Evolutionary conservation across 2,329 filamentous ascomycete species (phyloP).

Genomic region (Colletotrichum chlorophyti): DNA sequence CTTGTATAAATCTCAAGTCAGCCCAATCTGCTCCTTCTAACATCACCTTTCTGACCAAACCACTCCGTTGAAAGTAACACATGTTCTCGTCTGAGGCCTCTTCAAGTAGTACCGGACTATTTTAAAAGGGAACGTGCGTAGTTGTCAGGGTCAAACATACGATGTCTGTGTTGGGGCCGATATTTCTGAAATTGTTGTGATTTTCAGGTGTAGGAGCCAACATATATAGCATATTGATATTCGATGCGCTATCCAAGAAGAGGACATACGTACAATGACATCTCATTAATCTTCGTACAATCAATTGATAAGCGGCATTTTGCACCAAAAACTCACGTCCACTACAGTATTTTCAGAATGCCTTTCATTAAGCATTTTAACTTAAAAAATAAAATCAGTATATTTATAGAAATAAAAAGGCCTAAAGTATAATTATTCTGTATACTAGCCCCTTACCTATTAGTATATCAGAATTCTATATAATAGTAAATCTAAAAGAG

Average conservation of each 20-base stretch:
- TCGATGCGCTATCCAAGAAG: background rate
- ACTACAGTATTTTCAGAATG: no score
- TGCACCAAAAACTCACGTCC: no score
- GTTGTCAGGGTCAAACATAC: constrained; percentile 10
- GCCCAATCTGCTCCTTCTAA: background rate
- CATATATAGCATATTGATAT: constrained; percentile 8
- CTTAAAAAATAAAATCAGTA: no score
- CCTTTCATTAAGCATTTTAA: no score
- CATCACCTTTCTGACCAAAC: background rate
- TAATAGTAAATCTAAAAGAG: no score
- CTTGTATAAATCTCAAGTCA: background rate
- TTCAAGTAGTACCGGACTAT: background rate
- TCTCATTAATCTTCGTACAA: no score
- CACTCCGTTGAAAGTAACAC: constrained; percentile 2
- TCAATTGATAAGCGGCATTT: no score
- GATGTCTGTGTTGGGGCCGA: constrained; percentile 11
- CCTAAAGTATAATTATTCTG: no score
- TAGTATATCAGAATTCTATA: no score
- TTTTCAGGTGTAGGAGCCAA: background rate
- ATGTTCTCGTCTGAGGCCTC: background rate
- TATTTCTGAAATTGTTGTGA: background rate
- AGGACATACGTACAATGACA: constrained; percentile 4
- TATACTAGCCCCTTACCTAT: no score
- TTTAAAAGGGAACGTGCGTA: background rate
- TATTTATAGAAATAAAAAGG: no score